phyloP scores from a whole-genome alignment of 345 rosid genomes.

The Hibiscus trionum region DNA sequence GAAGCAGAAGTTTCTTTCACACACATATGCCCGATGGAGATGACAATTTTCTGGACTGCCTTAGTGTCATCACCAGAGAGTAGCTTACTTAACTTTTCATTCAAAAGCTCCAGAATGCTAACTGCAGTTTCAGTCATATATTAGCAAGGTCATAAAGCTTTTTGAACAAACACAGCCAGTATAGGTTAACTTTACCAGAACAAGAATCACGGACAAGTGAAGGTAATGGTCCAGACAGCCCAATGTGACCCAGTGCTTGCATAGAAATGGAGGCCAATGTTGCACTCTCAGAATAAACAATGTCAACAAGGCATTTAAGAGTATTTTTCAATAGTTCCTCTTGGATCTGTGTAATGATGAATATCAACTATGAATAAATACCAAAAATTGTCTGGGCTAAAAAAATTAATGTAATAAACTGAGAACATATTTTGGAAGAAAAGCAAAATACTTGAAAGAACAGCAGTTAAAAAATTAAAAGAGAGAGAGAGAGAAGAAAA shows the following conservation, averaged over 20 bases:
- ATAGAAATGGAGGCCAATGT: conserved; percentile 79
- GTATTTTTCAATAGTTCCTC: conserved; percentile 50
- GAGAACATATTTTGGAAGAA: neutral
- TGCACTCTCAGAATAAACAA: conserved; percentile 63
- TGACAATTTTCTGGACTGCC: conserved; percentile 67
- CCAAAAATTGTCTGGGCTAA: neutral
- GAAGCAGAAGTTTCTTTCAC: conserved; percentile 60
- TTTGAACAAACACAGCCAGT: conserved; percentile 8
- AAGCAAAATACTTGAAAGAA: neutral
- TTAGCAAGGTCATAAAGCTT: conserved; percentile 13
- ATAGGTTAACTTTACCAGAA: conserved; percentile 47
- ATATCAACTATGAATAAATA: conserved; percentile 4
- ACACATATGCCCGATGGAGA: conserved; percentile 84
- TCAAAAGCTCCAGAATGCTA: conserved; percentile 48
- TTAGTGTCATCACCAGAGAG: conserved; percentile 77
- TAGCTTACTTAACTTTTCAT: conserved; percentile 68
- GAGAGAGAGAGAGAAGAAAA: too few species aligned
- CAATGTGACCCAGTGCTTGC: conserved; percentile 97
- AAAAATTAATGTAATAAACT: neutral
- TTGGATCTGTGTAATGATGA: conserved; percentile 42
- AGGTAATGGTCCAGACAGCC: conserved; percentile 62
- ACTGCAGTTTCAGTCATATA: conserved; percentile 37
- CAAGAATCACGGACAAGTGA: conserved; percentile 38
- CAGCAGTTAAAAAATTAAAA: neutral
- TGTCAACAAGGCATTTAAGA: conserved; percentile 56